Conservation (phyloP, 2,329 filamentous ascomycete genomes). For the Fusarium gaditjirri region DNA sequence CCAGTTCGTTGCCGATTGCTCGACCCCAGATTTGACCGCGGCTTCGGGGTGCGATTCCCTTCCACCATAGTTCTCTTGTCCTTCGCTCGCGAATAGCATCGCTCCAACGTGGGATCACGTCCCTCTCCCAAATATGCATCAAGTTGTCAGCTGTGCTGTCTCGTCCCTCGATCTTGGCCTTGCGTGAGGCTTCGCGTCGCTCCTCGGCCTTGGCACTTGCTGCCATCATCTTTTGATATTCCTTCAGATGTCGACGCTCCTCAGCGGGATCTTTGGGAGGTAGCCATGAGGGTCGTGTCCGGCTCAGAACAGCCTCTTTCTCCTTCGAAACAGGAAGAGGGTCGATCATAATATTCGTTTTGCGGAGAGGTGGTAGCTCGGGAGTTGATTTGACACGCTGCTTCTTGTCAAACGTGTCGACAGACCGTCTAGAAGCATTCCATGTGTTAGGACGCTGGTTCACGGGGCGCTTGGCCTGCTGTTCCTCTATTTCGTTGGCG, state of each 20-base stretch:
- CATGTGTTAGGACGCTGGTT: constrained; percentile 54
- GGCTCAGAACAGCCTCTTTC: constrained; percentile 83
- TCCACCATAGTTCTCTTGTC: constrained; percentile 85
- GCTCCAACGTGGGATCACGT: constrained; percentile 81
- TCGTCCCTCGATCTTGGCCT: constrained; percentile 62
- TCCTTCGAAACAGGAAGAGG: constrained; percentile 86
- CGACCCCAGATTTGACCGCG: constrained; percentile 76
- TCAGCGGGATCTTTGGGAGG: constrained; percentile 90
- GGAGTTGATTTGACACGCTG: constrained; percentile 72
- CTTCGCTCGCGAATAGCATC: constrained; percentile 74
- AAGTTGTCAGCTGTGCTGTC: constrained; percentile 66
- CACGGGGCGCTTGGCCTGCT: constrained; percentile 47
- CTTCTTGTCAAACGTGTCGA: constrained; percentile 56
- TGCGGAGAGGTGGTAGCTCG: constrained; percentile 74
- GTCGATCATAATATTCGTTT: constrained; percentile 84
- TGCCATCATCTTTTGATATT: constrained; percentile 87
- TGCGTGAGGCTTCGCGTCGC: constrained; percentile 64
- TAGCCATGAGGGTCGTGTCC: constrained; percentile 85
- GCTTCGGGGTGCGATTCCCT: constrained; percentile 76
- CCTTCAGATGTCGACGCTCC: constrained; percentile 86
- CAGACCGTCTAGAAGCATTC: constrained; percentile 50
- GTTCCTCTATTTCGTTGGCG: constrained; percentile 68
- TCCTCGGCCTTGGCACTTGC: constrained; percentile 69
- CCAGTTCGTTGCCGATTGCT: constrained; percentile 79
- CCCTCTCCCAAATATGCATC: constrained; percentile 77